phyloP scores from a whole-genome alignment of 495 filamentous ascomycete genomes.

The Xylaria intraflava region DNA sequence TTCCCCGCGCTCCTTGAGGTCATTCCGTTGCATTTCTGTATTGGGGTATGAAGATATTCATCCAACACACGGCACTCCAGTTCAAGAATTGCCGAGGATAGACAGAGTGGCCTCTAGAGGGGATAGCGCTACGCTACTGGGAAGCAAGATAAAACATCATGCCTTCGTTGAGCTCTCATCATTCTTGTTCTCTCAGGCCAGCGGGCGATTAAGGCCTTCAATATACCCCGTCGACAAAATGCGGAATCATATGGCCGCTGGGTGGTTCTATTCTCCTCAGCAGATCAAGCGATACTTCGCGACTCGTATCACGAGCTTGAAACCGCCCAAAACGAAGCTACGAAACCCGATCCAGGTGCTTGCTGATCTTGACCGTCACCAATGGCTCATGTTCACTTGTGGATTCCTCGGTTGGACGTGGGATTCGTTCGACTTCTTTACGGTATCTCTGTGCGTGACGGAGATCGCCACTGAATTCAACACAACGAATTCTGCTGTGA shows the following conservation, averaged over 20 bases:
- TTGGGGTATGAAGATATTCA: neutral
- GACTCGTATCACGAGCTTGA: slow-evolving; percentile 63
- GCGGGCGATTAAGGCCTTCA: neutral
- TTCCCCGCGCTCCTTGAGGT: neutral
- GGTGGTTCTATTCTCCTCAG: slow-evolving; percentile 11
- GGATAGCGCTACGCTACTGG: neutral
- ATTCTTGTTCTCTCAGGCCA: neutral
- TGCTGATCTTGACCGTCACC: slow-evolving; percentile 55
- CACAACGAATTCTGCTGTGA: slow-evolving; percentile 62
- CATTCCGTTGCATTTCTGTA: neutral
- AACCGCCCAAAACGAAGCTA: slow-evolving; percentile 63
- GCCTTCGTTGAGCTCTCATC: neutral
- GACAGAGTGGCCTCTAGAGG: neutral
- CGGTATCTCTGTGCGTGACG: slow-evolving; percentile 63
- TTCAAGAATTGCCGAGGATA: neutral
- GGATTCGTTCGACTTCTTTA: slow-evolving; percentile 86
- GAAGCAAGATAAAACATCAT: neutral
- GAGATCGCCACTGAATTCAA: slow-evolving; percentile 61
- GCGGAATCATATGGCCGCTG: slow-evolving; percentile 11
- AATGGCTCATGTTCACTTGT: slow-evolving; percentile 78
- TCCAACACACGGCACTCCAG: neutral
- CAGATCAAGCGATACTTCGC: slow-evolving; percentile 44
- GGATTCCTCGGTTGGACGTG: slow-evolving; percentile 67
- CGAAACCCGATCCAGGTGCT: slow-evolving; percentile 69
- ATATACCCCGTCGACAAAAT: neutral